Conservation (phyloP, 768 basidiomycete species). For the Terana coerulea region DNA sequence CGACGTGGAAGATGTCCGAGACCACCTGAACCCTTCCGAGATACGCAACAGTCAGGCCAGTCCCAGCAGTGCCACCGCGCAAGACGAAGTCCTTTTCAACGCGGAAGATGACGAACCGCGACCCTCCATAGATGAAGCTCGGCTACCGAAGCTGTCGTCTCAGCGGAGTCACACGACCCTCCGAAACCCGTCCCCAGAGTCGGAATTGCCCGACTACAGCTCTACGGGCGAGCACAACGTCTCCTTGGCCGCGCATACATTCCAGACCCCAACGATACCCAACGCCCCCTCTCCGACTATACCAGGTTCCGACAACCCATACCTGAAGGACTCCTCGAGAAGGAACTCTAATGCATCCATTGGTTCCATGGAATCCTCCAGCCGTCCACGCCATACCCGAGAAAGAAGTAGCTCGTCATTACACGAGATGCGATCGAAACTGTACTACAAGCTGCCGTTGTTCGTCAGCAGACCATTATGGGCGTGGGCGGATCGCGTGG, state of each 20-base stretch:
- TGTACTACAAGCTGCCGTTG: constrained; percentile 46
- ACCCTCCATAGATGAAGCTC: background rate
- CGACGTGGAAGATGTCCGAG: constrained; percentile 67
- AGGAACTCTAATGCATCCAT: background rate
- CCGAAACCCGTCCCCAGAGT: constrained; percentile 11
- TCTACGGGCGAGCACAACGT: constrained; percentile 24
- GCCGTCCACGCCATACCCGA: background rate
- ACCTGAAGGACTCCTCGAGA: background rate
- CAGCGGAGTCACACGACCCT: constrained; percentile 15
- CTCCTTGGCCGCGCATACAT: constrained; percentile 24
- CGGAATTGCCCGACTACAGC: constrained; percentile 20
- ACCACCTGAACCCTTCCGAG: constrained; percentile 24
- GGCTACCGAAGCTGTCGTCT: background rate
- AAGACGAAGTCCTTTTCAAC: constrained; percentile 1
- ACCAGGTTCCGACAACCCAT: background rate
- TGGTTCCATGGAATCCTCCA: background rate
- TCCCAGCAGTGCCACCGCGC: background rate
- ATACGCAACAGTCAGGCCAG: background rate
- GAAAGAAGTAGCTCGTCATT: constrained; percentile 33
- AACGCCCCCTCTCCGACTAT: background rate
- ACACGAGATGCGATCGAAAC: constrained; percentile 36
- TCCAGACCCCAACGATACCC: constrained; percentile 9
- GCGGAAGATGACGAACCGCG: background rate
- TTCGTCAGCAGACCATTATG: constrained; percentile 55
- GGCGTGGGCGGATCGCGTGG: constrained; percentile 67